A percentile compares a stretch with the other conserved stretches of the same genome.
These are phyloP conservation scores for Umbilicaria muhlenbergii DNA, from an alignment of 495 filamentous ascomycete genomes.

Conservation along the genomic window DNA sequence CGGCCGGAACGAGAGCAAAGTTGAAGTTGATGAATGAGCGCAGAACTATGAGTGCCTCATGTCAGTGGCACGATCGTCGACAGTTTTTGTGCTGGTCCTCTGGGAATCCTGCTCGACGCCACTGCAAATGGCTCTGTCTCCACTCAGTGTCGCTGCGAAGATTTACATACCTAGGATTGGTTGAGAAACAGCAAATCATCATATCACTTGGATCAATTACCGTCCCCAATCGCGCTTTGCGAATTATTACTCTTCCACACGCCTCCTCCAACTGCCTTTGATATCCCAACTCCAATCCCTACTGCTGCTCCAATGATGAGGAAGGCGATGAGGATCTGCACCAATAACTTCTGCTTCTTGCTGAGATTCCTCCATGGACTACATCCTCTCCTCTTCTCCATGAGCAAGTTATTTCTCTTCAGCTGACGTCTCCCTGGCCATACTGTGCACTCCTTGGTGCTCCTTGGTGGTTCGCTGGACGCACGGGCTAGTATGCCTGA, in stretches of 20 bases:
- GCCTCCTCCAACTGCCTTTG: conserved; percentile 41
- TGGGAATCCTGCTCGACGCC: too few species aligned
- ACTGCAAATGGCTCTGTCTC: too few species aligned
- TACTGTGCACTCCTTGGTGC: conserved; percentile 24
- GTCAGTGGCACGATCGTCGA: too few species aligned
- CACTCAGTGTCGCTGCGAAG: too few species aligned
- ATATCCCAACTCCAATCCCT: conserved; percentile 47
- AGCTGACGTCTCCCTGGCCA: conserved; percentile 21
- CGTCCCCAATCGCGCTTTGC: conserved; percentile 12
- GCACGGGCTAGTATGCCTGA: conserved; percentile 11
- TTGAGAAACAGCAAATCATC: too few species aligned
- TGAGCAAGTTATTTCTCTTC: conserved; percentile 1
- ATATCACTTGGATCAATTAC: neutral
- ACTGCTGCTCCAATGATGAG: conserved; percentile 42
- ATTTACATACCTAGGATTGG: too few species aligned
- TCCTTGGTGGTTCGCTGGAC: conserved; percentile 15
- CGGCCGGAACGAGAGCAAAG: too few species aligned
- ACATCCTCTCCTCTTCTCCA: conserved; percentile 10
- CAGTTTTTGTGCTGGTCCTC: too few species aligned
- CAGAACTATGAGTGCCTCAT: too few species aligned
- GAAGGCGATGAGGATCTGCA: conserved; percentile 38
- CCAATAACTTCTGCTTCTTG: conserved; percentile 31
- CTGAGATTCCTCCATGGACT: conserved; percentile 30
- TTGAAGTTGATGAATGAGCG: too few species aligned
- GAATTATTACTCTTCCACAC: conserved; percentile 30